Conservation (phyloP, 257 asterid species). For the Rhazya stricta region DNA sequence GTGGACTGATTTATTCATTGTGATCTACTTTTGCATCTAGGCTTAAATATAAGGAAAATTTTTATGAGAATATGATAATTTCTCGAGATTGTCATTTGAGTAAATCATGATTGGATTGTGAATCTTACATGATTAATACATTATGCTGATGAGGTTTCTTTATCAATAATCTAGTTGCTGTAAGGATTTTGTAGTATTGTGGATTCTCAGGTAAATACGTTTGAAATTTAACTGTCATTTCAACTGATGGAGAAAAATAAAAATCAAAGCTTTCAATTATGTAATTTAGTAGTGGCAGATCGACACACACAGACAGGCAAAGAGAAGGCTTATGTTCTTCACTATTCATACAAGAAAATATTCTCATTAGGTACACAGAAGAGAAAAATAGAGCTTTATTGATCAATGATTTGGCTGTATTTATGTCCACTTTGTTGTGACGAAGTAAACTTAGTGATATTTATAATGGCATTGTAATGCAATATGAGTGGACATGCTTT, state of each 20-base stretch:
- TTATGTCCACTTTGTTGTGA: not conserved
- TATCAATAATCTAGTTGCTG: not conserved
- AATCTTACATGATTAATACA: not conserved
- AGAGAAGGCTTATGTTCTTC: not conserved
- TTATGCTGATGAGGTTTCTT: not conserved
- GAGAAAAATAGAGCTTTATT: not conserved
- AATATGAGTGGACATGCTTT: too few relatives aligned
- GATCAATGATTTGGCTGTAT: not conserved
- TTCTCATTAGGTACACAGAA: not conserved
- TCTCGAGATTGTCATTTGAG: not conserved
- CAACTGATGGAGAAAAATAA: not conserved
- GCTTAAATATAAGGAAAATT: not conserved
- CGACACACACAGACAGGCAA: not conserved
- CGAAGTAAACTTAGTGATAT: too few relatives aligned
- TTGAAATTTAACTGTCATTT: not conserved
- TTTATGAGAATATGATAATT: not conserved
- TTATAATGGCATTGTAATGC: too few relatives aligned
- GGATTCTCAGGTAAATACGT: not conserved
- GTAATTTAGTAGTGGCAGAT: not conserved
- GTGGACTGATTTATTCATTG: slow-evolving; percentile 18
- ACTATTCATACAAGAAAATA: not conserved
- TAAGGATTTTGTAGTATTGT: not conserved
- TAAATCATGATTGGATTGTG: not conserved
- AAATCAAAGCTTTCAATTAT: not conserved
- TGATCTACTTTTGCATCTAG: slow-evolving; percentile 1